phyloP scores from a whole-genome alignment of 768 basidiomycete genomes.

The Boletus coccyginus region DNA sequence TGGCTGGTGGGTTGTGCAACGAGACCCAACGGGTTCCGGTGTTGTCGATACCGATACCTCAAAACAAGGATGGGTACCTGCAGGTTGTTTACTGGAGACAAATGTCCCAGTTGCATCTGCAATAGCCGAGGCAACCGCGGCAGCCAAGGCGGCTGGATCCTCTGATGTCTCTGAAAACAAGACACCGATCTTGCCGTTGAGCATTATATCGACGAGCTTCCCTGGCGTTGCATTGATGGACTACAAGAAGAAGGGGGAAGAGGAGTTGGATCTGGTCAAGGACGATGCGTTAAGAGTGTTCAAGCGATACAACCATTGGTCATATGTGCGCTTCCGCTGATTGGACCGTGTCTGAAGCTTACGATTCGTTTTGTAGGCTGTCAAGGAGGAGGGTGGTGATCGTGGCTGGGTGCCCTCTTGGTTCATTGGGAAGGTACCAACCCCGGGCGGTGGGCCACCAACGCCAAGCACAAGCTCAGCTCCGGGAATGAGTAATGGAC shows the following conservation, averaged over 20 bases:
- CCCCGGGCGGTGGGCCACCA: slow-evolving; percentile 40
- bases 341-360: not conserved
- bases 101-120: slow-evolving; percentile 87
- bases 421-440: slow-evolving; percentile 87
- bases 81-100: slow-evolving; percentile 93
- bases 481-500: slow-evolving; percentile 29
- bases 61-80: slow-evolving; percentile 96
- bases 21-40: slow-evolving; percentile 84
- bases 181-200: slow-evolving; percentile 83
- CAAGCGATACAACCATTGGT: slow-evolving; percentile 98
- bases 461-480: slow-evolving; percentile 49
- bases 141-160: slow-evolving; percentile 47
- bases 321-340: slow-evolving; percentile 57
- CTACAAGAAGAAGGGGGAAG: slow-evolving; percentile 89
- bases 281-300: slow-evolving; percentile 90
- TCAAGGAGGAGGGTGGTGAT: slow-evolving; percentile 90
- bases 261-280: slow-evolving; percentile 86
- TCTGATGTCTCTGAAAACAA: slow-evolving; percentile 42
- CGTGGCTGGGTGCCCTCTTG: slow-evolving; percentile 98
- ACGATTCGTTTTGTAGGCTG: slow-evolving; percentile 54
- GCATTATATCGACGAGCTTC: slow-evolving; percentile 97
- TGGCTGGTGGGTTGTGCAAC: slow-evolving; percentile 99
- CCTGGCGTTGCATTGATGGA: slow-evolving; percentile 97
- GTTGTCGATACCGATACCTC: slow-evolving; percentile 70
- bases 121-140: slow-evolving; percentile 76